Base-by-base conservation (phyloP, 441 rosid genomes). In the Biscutella auriculata region DNA sequence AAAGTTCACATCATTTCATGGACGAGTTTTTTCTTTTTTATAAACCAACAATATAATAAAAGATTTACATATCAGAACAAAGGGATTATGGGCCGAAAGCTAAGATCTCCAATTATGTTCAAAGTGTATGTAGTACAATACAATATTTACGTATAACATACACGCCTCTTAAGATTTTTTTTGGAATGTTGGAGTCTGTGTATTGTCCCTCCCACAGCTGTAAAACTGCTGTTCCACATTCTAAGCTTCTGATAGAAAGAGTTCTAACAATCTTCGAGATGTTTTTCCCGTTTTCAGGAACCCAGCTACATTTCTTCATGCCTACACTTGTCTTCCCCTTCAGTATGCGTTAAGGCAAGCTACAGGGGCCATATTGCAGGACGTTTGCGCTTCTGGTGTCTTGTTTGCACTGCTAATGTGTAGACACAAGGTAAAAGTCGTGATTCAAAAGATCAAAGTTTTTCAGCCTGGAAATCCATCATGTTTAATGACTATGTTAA, bases 271-370 rank as follows among this genome's bases (percentile, higher is more conserved):
- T 50, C 10, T 56, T 62, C 1, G n/a, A 28, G 32, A 44, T 42
- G 42, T 9, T 16, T 44, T 51, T 36, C 25, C 25, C 44, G 36
- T 63, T 16, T 16, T 13, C 63, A 89, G 99, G 95, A 89, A 85
- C 51, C 93, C 93, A 8, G 96, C 96, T 52, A 77, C 97, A 29
- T 93, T 93, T 83, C 91, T 93, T 66, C 97, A 87, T 80, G 96
- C 96, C 43, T 89, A 93, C 73, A 82, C 99, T 48, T 93, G 99
- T 74, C 97, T 93, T 78, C 97, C 99, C 55, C 94, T 93, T 71
- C 79, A 84, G 37, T 79, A 77, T 72, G 83, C 82, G 36, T 78
- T 91, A 76, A 85, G 99, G 67, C 96, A 87, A 69, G 95, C 93
- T 62, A 84, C 93, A 8, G 87, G 93, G 63, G 88, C 93, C 45